Conservation (phyloP, 78 protist species). For the Cavenderia fasciculata region DNA sequence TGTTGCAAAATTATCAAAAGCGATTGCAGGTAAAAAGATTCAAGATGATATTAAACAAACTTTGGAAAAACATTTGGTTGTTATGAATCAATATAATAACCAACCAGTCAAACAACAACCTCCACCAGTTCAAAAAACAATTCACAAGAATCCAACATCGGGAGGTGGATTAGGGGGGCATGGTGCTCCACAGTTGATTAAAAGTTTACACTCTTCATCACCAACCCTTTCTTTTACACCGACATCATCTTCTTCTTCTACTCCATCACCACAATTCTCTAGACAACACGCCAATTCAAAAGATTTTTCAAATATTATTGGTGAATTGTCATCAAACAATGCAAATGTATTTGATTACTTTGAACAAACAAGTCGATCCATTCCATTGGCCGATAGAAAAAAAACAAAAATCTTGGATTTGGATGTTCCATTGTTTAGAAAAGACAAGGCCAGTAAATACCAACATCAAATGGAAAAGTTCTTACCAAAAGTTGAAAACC, state of each 20-base stretch:
- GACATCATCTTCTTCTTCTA: neutral
- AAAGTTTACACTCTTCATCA: neutral
- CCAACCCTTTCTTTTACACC: neutral
- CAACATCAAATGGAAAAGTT: neutral
- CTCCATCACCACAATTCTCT: neutral
- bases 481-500: constrained; percentile 19
- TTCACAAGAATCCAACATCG: too few species aligned
- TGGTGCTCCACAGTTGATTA: too few species aligned
- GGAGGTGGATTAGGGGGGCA: too few species aligned
- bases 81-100: too few species aligned
- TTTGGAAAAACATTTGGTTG: too few species aligned
- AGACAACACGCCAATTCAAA: neutral
- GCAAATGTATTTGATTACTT: too few species aligned
- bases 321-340: too few species aligned
- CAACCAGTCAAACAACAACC: neutral
- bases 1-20: too few species aligned
- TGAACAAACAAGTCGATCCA: neutral
- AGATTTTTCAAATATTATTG: neutral
- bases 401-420: constrained; percentile 33
- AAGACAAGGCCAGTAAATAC: neutral
- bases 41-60: too few species aligned
- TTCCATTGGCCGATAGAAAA: constrained; percentile 45
- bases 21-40: too few species aligned
- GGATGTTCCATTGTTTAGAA: too few species aligned
- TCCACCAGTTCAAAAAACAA: neutral